phyloP scores from a whole-genome alignment of 129 eudicot species.

The Kitagawia praeruptora region DNA sequence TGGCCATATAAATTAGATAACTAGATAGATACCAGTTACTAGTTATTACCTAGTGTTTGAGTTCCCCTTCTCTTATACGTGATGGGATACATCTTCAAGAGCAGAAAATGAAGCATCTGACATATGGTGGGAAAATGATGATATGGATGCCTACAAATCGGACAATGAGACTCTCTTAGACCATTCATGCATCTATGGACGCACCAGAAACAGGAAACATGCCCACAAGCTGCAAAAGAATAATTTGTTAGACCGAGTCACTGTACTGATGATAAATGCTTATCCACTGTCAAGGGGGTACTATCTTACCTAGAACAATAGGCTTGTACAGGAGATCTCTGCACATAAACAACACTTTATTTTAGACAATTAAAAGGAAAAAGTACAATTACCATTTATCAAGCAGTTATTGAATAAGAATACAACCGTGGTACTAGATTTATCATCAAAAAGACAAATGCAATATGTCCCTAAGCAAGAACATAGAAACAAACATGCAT shows the following conservation, averaged over 20 bases:
- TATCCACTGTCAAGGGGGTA: not conserved
- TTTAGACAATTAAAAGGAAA: constrained; percentile 3
- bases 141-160: constrained; percentile 59
- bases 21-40: not conserved
- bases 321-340: constrained; percentile 79
- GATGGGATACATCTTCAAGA: constrained; percentile 53
- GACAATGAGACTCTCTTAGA: constrained; percentile 49
- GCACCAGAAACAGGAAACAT: constrained; percentile 79
- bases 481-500: not conserved
- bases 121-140: constrained; percentile 76
- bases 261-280: not conserved
- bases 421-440: not conserved
- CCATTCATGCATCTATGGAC: constrained; percentile 50
- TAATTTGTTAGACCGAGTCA: constrained; percentile 6
- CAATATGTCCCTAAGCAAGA: not conserved
- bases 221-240: constrained; percentile 62
- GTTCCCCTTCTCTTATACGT: constrained; percentile 50
- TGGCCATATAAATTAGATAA: not conserved
- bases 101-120: constrained; percentile 55
- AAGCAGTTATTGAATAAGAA: not conserved
- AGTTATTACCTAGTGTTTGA: constrained; percentile 38
- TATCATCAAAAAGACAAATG: not conserved
- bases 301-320: constrained; percentile 53
- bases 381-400: too few relatives aligned
- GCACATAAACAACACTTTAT: constrained; percentile 21